Conservation (phyloP, 2,329 filamentous ascomycete genomes). For the Calonectria fujianensis region DNA sequence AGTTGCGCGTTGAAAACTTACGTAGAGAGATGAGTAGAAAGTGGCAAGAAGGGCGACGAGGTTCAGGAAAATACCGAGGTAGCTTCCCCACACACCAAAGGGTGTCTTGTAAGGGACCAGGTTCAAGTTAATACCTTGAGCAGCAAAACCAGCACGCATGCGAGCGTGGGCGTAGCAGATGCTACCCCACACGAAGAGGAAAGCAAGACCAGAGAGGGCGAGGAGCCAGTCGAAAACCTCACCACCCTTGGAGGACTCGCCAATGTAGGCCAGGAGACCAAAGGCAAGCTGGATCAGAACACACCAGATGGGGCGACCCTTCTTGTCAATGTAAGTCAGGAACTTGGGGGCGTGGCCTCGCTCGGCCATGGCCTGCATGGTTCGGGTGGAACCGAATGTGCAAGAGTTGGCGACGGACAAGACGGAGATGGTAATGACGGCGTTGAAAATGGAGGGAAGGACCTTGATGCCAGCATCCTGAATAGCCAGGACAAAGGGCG, state of each 20-base stretch:
- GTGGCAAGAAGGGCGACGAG: constrained; percentile 86
- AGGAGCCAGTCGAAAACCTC: constrained; percentile 87
- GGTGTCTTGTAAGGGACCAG: constrained; percentile 90
- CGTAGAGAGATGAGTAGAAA: constrained; percentile 80
- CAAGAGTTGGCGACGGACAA: constrained; percentile 94
- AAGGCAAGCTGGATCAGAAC: constrained; percentile 80
- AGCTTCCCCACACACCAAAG: constrained; percentile 87
- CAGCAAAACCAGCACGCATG: constrained; percentile 86
- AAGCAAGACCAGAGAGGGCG: constrained; percentile 83
- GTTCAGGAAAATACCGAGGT: constrained; percentile 86
- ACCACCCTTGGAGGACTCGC: constrained; percentile 76
- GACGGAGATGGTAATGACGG: constrained; percentile 92
- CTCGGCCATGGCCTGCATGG: constrained; percentile 91
- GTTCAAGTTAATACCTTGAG: constrained; percentile 79
- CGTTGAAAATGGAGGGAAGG: constrained; percentile 93
- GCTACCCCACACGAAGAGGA: constrained; percentile 87
- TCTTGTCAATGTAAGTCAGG: constrained; percentile 87
- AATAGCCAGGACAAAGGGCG: constrained; percentile 95
- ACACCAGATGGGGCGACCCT: constrained; percentile 85
- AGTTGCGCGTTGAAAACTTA: constrained; percentile 13
- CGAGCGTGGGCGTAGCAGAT: constrained; percentile 94
- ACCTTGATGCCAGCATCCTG: constrained; percentile 86
- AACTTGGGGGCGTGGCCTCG: constrained; percentile 87
- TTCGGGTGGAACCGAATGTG: constrained; percentile 93
- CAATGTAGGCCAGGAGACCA: constrained; percentile 87